Evolutionary conservation across 495 filamentous ascomycete species (phyloP), one percentile per base, ranked within the genome.

Genomic region (Aspergillus hancockii): DNA sequence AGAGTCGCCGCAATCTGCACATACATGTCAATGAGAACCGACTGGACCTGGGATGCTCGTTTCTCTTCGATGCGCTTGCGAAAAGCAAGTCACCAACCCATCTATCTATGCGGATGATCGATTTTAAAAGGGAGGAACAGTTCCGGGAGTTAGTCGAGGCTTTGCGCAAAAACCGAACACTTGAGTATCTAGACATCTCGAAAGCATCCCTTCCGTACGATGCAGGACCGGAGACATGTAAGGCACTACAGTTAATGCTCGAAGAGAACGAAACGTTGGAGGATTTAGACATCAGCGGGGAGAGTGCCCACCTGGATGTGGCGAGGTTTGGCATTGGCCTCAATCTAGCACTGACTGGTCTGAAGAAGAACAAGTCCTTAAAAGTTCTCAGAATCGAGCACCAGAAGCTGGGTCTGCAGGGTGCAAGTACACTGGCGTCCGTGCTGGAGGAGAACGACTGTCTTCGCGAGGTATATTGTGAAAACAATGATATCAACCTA

Each of bases 221-320:
- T 55, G 86, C 89, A 1, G 84, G 86, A 38, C 79, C 83, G 2
- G 86, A 91, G 53, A 93, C 92, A 0, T 91, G 88, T 60, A 79
- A 84, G 45, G 79, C 86, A n/a, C 67, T 97, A 16, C 84, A 89
- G 62, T 59, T 80, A 43, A 84, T 97, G 74, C 90, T 98, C 61
- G 85, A 88, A 28, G 78, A 85, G 54, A 97, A 98, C 63, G 74
- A 81, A 10, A 90, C 88, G 0, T 75, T 98, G 13, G 82, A 85
- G 56, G 89, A 85, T 55, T 74, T 98, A 16, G 89, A 97, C 67
- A 85, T 97, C 46, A 94, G 92, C 8, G 94, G 94, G 6, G 94
- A 96, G 68, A 89, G 89, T 62, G 90, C 91, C 8, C 88, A 93
- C 66, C 78, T 97, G 23, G 94, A 97, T 67, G 90, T 91, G 47